Evolutionary conservation across 2,329 filamentous ascomycete species (phyloP).

Genomic region (Blumeriella jaapii): DNA sequence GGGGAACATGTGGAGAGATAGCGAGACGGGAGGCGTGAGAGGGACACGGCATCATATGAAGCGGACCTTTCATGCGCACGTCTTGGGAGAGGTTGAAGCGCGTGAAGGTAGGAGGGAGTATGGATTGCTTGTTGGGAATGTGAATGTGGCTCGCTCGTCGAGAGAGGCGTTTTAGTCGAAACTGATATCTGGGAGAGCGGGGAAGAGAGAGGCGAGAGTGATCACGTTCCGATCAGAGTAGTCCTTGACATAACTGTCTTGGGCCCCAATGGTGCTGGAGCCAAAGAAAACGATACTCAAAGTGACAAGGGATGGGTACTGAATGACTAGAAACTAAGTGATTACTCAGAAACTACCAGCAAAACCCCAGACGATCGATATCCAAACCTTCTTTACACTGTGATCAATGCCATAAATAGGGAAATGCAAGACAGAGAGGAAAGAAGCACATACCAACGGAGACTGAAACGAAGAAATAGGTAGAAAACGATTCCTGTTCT

Average conservation of each 20-base stretch:
- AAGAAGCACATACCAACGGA: too few species aligned
- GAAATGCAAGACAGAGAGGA: too few species aligned
- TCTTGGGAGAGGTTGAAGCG: conserved; percentile 33
- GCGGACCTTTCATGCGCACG: conserved; percentile 33
- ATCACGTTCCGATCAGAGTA: conserved; percentile 41
- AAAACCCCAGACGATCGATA: too few species aligned
- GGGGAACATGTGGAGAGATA: conserved; percentile 33
- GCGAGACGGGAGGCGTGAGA: conserved; percentile 30
- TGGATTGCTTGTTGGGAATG: conserved; percentile 39
- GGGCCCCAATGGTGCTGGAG: too few species aligned
- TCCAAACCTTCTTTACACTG: too few species aligned
- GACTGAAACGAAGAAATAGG: too few species aligned
- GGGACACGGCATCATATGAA: conserved; percentile 42
- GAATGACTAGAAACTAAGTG: too few species aligned
- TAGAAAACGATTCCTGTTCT: too few species aligned
- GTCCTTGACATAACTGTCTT: conserved; percentile 15
- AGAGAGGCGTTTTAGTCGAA: conserved; percentile 14
- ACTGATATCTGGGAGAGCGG: conserved; percentile 29
- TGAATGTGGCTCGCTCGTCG: conserved; percentile 36
- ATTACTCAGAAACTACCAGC: too few species aligned
- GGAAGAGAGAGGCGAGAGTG: conserved; percentile 38
- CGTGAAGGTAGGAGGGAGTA: conserved; percentile 32
- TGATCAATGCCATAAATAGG: too few species aligned
- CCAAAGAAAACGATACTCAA: too few species aligned
- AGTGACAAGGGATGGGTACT: too few species aligned